Conservation (phyloP, 2,329 filamentous ascomycete species). For the Didymella keratinophila region DNA sequence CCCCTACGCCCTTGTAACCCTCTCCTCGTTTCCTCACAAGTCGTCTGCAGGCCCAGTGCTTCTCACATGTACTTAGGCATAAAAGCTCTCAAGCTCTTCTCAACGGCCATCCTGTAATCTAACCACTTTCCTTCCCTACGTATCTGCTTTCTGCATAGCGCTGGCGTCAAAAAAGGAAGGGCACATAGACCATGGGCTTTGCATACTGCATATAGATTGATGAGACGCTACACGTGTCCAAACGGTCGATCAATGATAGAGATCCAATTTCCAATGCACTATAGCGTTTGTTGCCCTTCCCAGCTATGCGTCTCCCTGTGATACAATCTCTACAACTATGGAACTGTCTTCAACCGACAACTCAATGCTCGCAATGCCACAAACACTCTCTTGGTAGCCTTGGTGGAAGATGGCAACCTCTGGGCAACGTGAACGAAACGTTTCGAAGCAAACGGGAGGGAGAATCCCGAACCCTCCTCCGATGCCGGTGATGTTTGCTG, state of each 20-base stretch:
- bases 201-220: constrained; percentile 25
- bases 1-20: constrained; percentile 13
- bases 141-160: constrained; percentile 34
- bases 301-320: constrained; percentile 12
- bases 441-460: constrained; percentile 17
- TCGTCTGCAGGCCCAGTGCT: constrained; percentile 32
- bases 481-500: constrained; percentile 3
- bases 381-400: constrained; percentile 1
- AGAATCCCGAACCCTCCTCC: not conserved
- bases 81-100: constrained; percentile 16
- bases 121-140: constrained; percentile 22
- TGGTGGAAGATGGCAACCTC: not conserved
- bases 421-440: constrained; percentile 7
- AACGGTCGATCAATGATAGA: constrained; percentile 21
- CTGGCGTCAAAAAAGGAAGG: constrained; percentile 33
- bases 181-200: constrained; percentile 24
- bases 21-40: constrained; percentile 18
- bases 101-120: constrained; percentile 24
- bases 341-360: not conserved
- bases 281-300: constrained; percentile 32
- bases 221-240: constrained; percentile 17
- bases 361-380: not conserved
- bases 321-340: not conserved
- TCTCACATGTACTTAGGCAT: constrained; percentile 24
- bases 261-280: constrained; percentile 29